Base-by-base conservation (phyloP, 768 basidiomycete genomes). In the Termitomyces sp. region DNA sequence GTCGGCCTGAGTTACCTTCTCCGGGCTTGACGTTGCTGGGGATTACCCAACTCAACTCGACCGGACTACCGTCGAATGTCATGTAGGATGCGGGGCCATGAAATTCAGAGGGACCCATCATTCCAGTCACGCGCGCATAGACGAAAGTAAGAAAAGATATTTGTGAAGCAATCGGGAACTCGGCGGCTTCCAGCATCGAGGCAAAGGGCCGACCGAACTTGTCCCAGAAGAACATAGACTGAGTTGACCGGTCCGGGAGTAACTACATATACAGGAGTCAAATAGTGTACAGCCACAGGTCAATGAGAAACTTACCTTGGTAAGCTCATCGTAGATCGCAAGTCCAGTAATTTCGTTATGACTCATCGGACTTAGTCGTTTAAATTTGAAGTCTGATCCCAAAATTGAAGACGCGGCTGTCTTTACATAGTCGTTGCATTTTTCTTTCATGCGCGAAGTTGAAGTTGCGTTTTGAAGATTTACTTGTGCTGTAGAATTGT, bases 21-120 rank as follows among this genome's bases (percentile, higher is more conserved):
- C 50, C 40, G 35, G 62, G 41, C 46, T 59, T 64, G 22, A 39
- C 53, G 23, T 54, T 52, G 23, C 57, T 60, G 27, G 69, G 69
- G 38, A 68, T 62, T 1, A 69, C 63, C 69, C 69, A 70, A 44
- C 69, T 70, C 22, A 70, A 50, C 57, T 70, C 69, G 12, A 67
- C 66, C 4, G 69, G 69, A 53, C 68, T 65, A 16, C 68, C 68
- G 42, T 70, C 69, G 49, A 63, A 62, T 41, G 69, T 70, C 68
- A 70, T 69, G 52, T 67, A 44, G 6, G 67, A 64, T 12, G 60
- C 62, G 41, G 64, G 52, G 33, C 64, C 64, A 5, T 50, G 18
- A 16, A 46, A 44, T 23, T 66, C 63, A 5, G 56, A 43, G 7
- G 69, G 67, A 20, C 68, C 67, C 67, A 70, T 67, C 58, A 70